phyloP scores from a whole-genome alignment of 768 basidiomycete species.

The Termitomyces sp. region DNA sequence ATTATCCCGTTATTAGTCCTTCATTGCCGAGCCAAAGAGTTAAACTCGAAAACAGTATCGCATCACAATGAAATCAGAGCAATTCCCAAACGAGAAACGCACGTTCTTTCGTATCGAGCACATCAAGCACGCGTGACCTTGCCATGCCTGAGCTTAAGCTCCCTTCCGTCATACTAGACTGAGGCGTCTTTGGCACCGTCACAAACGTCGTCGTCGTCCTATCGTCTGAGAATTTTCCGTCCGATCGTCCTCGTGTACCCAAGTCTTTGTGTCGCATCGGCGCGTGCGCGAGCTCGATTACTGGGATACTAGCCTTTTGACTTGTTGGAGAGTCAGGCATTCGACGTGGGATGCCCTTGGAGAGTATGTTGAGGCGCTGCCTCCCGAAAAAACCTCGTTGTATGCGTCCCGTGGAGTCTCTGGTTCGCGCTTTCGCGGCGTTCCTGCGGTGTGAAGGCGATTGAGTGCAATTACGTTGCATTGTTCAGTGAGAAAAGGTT shows the following conservation, averaged over 20 bases:
- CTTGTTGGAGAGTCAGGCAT: not conserved
- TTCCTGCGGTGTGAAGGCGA: constrained; percentile 34
- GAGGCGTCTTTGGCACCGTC: constrained; percentile 18
- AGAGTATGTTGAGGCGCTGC: constrained; percentile 49
- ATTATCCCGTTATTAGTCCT: not conserved
- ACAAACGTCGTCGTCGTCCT: constrained; percentile 3
- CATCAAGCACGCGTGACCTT: constrained; percentile 33
- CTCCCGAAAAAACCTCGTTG: constrained; percentile 60
- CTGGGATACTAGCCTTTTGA: not conserved
- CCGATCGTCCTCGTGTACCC: not conserved
- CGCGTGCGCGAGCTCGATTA: constrained; percentile 1
- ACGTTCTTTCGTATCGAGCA: constrained; percentile 40
- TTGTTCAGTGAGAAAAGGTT: not conserved
- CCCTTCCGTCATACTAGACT: constrained; percentile 3
- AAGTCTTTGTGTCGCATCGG: not conserved
- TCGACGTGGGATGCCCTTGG: constrained; percentile 26
- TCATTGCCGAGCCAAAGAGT: not conserved
- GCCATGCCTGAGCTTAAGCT: constrained; percentile 13
- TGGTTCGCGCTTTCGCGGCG: constrained; percentile 49
- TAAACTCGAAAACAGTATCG: not conserved
- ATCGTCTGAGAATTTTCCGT: not conserved
- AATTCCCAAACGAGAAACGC: constrained; percentile 12
- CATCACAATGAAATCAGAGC: not conserved
- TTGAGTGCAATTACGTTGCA: not conserved
- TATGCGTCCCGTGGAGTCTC: constrained; percentile 45